Evolutionary conservation across 139 green algal species (phyloP), one percentile per base, ranked within the genome.

Genomic region (Micromonas pusilla): DNA sequence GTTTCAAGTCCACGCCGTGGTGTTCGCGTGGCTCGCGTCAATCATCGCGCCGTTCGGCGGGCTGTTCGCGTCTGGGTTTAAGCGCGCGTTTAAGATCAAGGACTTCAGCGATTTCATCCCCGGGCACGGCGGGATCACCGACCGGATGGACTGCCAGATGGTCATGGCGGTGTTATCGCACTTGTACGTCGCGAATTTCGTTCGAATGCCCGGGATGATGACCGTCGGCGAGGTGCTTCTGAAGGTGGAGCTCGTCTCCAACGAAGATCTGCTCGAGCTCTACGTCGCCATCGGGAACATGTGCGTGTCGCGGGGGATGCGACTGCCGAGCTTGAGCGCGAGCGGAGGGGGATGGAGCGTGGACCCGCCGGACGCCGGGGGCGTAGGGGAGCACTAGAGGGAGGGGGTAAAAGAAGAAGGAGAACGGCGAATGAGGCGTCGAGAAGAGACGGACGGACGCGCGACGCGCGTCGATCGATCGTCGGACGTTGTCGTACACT

Each of bases 21-120:
- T 88, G 20, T 81, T 99, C 68, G 90, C 92, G 0, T 52, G 90
- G 3, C 98, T 99, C 82, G 96, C 96, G 1, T 97, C 92, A 23
- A 76, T 93, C 66, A 94, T 98, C 64, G 93, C 94, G 21, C 96
- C 96, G 16, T 99, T 99, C 85, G 95, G 91, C 45, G 96, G 96
- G 21, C 99, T 99, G 80, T 98, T 98, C 74, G 96, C 93, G 3
- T 94, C 85, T 33, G 96, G 96, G 21, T 98, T 99, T 87, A 99
- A 99, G 90, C 90, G 96, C 19, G 93, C 93, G 26, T 97, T 99
- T 83, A 93, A 96, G 71, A 94, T 99, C 81, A 97, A 99, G 85
- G 96, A 99, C 82, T 99, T 99, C 89, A 94, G 93, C 0, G 90
- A 97, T 79, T 93, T 84, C 57, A 99, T 99, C 70, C 96, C 96